Base-by-base conservation (phyloP, 2,329 filamentous ascomycete genomes). In the Lachnellula hyalina region DNA sequence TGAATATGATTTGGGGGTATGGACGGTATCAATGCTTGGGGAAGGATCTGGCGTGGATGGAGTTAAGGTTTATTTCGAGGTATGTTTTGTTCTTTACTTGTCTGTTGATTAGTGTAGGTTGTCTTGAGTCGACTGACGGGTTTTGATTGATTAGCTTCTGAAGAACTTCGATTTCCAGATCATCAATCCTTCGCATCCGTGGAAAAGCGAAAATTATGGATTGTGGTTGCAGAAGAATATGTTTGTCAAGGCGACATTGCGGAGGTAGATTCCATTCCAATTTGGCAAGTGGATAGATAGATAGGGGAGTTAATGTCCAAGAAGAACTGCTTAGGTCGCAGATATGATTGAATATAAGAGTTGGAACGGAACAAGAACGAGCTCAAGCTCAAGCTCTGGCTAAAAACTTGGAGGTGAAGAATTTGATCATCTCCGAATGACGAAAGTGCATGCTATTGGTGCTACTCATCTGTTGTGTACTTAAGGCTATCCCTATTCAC, bases 1-100 rank as follows among this genome's bases (percentile, higher is more conserved):
- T 73, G 44, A 75, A 77, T 45, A 63, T 75, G 15, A 67, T 75
- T 0, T 80, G 79, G 64, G 72, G 73, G 15, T 67, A 71, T 17
- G 77, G 77, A 0, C 72, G 71, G 36, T 75, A 69, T 56, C 65
- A 70, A 60, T 79, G 77, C 60, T 64, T 79, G 21, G 77, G 77
- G 4, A 75, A 72, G 61, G 67, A 72, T 1, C 74, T 80, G 54
- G 77, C 77, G 1, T 61, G 74, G 55, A 76, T 79, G 70, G 77
- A 79, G 65, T 60, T 58, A 80, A 80, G 61, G 67, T 72, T 3
- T 65, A 77, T 47, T 72, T 76, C 15, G 75, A 78, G 73, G 76
- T 78, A 66, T 52, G 70, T 58, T 14, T 58, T 14, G n/a, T 61
- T 14, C 6, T 40, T 23, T 15, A 5, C 15, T n/a, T 32, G 25